Evolutionary conservation across 2,329 filamentous ascomycete species (phyloP), one percentile per base, ranked within the genome.

Genomic region (Clonostachys rosea): DNA sequence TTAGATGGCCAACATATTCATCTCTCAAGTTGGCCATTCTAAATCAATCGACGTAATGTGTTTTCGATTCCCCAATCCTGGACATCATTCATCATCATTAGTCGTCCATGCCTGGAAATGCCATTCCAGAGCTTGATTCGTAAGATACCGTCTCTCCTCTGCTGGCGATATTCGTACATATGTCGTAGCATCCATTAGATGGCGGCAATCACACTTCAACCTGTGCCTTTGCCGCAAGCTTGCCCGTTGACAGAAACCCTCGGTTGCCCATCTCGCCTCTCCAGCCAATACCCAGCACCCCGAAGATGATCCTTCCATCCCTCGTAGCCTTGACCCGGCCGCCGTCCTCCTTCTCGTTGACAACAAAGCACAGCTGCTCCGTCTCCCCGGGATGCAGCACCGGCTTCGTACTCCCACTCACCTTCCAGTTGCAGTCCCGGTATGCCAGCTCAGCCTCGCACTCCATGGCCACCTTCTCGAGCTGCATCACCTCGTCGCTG

Each of bases 221-320:
- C 8, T 18, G 33, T 5, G 40, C 58, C 54, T 76, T 74, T 47
- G 78, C 76, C 12, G 81, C 79, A 52, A 95, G 70, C 75, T 87
- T 92, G 10, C 91, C 91, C 7, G 94, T 99, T 41, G 86, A 90
- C 61, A 99, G 71, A 56, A 84, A 91, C 1, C 94, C 94, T 57
- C 82, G 80, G 67, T 92, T 94, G 1, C 94, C 94, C 86, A 96
- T 91, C 51, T 88, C 81, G 36, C 87, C 87, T 52, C 89, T 79
- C 94, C 94, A 99, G 47, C 89, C 86, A 49, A 97, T 87, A 40
- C 84, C 86, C 54, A 97, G 67, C 52, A 94, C 84, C 6, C 91
- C 92, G 60, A 97, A 83, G 17, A 85, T 73, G 36, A 87, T 71
- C 53, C 81, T 71, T 44, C 77, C 78, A 50, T 86, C 83, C 33